phyloP scores from a whole-genome alignment of 2,329 filamentous ascomycete genomes.

The Alternaria rosae region DNA sequence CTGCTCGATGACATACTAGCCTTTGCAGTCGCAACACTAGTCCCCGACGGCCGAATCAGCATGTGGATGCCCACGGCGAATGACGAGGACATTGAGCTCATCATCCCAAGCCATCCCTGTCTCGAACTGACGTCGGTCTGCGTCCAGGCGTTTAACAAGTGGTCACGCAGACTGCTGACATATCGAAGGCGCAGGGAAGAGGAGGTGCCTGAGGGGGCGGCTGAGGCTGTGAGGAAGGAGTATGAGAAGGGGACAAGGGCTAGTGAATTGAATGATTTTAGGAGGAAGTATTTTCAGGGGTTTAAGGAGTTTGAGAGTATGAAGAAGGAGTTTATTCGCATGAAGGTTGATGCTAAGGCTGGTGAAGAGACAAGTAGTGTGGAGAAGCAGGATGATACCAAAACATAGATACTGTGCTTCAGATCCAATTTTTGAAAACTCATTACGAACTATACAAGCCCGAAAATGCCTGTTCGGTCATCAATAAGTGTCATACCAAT shows the following conservation, averaged over 20 bases:
- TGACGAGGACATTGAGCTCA: slow-evolving; percentile 70
- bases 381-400: background rate
- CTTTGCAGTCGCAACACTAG: slow-evolving; percentile 79
- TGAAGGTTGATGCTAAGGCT: slow-evolving; percentile 22
- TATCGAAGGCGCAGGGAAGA: slow-evolving; percentile 75
- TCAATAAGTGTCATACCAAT: background rate
- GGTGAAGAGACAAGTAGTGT: background rate
- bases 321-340: slow-evolving; percentile 37
- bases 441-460: accelerated
- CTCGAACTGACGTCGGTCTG: slow-evolving; percentile 78
- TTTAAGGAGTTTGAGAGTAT: slow-evolving; percentile 47
- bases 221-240: slow-evolving; percentile 32
- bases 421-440: background rate
- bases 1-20: slow-evolving; percentile 90
- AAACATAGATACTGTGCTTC: background rate
- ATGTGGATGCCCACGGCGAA: slow-evolving; percentile 96
- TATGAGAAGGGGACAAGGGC: slow-evolving; percentile 60
- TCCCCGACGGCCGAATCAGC: slow-evolving; percentile 79
- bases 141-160: slow-evolving; percentile 88
- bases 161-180: slow-evolving; percentile 88
- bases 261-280: slow-evolving; percentile 73
- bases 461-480: background rate
- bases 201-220: slow-evolving; percentile 52
- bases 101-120: slow-evolving; percentile 77
- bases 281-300: slow-evolving; percentile 61